Conservation (phyloP, 73 alveolate species). For the Tetrahymena elliotti region DNA sequence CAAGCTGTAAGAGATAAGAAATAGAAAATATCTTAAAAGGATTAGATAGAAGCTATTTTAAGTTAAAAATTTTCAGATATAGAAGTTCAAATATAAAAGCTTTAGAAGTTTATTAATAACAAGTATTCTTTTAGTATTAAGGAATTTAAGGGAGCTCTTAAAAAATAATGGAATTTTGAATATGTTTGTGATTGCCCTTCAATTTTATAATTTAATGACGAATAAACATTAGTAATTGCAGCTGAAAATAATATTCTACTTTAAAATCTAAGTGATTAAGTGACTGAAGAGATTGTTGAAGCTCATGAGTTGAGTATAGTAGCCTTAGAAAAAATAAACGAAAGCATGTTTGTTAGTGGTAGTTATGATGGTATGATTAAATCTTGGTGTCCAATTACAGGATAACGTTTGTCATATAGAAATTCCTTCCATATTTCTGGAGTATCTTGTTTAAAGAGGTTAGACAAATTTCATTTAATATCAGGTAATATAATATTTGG, state of each 20-base stretch:
- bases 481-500: neutral
- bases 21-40: neutral
- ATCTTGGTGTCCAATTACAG: neutral
- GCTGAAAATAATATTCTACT: neutral
- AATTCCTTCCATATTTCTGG: neutral
- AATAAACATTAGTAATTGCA: neutral
- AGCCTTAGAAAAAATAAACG: neutral
- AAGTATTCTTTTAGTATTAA: neutral
- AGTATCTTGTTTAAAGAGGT: neutral
- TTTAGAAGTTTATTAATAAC: neutral
- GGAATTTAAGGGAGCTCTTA: neutral
- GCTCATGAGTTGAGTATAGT: neutral
- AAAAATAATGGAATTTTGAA: neutral
- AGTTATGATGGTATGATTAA: neutral
- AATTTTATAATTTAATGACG: neutral
- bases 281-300: neutral
- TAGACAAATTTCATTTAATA: neutral
- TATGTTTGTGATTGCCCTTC: neutral
- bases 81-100: neutral
- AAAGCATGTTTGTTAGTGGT: neutral
- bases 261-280: neutral
- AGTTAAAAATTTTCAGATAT: neutral
- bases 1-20: neutral
- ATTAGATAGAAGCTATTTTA: neutral
- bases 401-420: neutral